phyloP scores from a whole-genome alignment of 192 early-diverging fungal species.

The Lunasporangiospora selenospora region DNA sequence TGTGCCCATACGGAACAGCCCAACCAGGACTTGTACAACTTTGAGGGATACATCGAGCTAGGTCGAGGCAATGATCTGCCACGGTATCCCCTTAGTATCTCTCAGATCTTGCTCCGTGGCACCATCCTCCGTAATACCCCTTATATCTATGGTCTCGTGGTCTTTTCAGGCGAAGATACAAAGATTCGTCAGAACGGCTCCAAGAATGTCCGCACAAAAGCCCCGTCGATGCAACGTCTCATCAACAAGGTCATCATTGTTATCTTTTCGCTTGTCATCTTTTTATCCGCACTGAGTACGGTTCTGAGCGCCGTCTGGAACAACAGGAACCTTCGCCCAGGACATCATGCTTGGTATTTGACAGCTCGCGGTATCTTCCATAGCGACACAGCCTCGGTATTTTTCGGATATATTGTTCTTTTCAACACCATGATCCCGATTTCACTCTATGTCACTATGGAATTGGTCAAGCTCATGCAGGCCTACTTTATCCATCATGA shows the following conservation, averaged over 20 bases:
- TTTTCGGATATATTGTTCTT: conserved; percentile 79
- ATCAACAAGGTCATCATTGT: conserved; percentile 83
- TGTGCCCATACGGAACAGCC: conserved; percentile 72
- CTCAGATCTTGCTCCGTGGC: conserved; percentile 86
- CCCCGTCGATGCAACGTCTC: conserved; percentile 74
- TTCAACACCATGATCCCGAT: conserved; percentile 90
- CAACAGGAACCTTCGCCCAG: conserved; percentile 8
- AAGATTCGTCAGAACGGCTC: conserved; percentile 74
- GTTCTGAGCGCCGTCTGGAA: conserved; percentile 60
- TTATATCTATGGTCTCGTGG: conserved; percentile 77
- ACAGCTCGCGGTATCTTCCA: conserved; percentile 17
- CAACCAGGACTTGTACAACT: conserved; percentile 82
- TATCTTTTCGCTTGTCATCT: conserved; percentile 66
- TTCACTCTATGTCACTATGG: conserved; percentile 89
- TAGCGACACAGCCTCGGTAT: conserved; percentile 38
- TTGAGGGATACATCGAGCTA: conserved; percentile 80
- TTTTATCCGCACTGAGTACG: conserved; percentile 59
- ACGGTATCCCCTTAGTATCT: conserved; percentile 74
- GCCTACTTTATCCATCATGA: conserved; percentile 83
- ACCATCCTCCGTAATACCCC: conserved; percentile 85
- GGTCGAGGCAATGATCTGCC: conserved; percentile 39
- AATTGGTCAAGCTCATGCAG: conserved; percentile 79
- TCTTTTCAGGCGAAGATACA: conserved; percentile 76
- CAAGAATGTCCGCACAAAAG: conserved; percentile 75
- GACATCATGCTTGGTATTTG: conserved; percentile 61